Evolutionary conservation across 2,329 filamentous ascomycete species (phyloP), one percentile per base, ranked within the genome.

Genomic region (Hortaea werneckii): DNA sequence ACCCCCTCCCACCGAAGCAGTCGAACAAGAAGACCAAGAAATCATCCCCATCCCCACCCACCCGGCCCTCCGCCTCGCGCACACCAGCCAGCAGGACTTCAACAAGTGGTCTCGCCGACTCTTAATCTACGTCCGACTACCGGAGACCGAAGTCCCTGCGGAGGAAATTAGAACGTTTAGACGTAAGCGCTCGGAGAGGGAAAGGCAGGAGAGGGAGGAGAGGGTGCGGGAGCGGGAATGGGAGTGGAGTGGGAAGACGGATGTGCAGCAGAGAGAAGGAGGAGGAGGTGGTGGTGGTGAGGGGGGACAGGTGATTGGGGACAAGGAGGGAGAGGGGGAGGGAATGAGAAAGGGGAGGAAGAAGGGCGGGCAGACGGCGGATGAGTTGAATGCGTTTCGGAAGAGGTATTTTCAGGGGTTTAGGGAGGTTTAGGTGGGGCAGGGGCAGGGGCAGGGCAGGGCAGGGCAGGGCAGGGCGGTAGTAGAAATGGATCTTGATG

Each of bases 41-140:
- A 20, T 20, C 20, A 20, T 20, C 20, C 20, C 20, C 0, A 76
- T 90, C 10, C 90, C 90, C 0, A 75, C 73, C 13, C 87, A 96
- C 62, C 83, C 85, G 0, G 79, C 77, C 47, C 68, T 98, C 10
- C 77, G 84, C 57, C 69, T 90, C 26, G 75, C 88, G 13, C 80
- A 77, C 38, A 77, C 88, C 29, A 95, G 88, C 60, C 79, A 85
- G 5, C 92, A 98, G 63, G 74, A 77, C 0, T 98, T 98, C 63
- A 90, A 87, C 61, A 92, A 85, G 67, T 98, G 89, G 92, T 92
- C 88, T 12, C 78, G 92, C 49, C 78, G 87, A 53, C 72, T 98
- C 32, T 83, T 96, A 44, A 94, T 88, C 0, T 96, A 96, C 64
- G 76, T 80, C 39, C 78, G 88, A 43, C 69, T 85, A 13, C 73